Evolutionary conservation across 768 basidiomycete species (phyloP), one percentile per base, ranked within the genome.

Genomic region (Lactifluus pinguis): DNA sequence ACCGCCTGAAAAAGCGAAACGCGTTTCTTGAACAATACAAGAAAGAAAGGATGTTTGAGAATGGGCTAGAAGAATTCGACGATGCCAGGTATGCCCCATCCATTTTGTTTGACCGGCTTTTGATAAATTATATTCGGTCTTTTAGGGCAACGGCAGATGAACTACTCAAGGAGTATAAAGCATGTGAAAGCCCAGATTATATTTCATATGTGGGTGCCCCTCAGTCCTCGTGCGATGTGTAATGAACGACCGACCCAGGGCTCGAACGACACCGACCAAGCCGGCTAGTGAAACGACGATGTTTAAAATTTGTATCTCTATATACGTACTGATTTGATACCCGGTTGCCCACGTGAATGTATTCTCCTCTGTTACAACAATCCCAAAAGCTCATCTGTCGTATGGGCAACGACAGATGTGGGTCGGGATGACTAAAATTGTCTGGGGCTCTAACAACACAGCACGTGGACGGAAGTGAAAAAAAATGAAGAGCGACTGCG

Each of bases 21-120:
- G 97, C 97, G 2, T 98, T 95, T 73, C 72, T 99, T 74, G 94
- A 98, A 58, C 92, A 95, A 71, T 99, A 98, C 77, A 97, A 95
- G 77, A 93, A 92, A 71, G 94, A 98, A 73, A 87, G 88, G 69
- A 86, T 95, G 79, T 99, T 99, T 70, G 87, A 89, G 71, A 87
- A 95, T 70, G 86, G 86, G 2, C 72, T 98, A 65, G 92, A 95
- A 65, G 95, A 98, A 74, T 98, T 99, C 72, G 95, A 98, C 68
- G 93, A 97, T 74, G 89, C 97, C n/a, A 83, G 92, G 93, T 92
- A 68, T 61, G 80, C 29, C 30, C 4, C n/a, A 34, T 25, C 21
- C 47, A 9, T 8, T n/a, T 56, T 41, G 17, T 9, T 32, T 62
- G 36, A 58, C 39, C 13, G 21, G 45, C 17, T 45, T 29, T 55